Conservation (phyloP, 345 rosid genomes). For the Abelmoschus esculentus region DNA sequence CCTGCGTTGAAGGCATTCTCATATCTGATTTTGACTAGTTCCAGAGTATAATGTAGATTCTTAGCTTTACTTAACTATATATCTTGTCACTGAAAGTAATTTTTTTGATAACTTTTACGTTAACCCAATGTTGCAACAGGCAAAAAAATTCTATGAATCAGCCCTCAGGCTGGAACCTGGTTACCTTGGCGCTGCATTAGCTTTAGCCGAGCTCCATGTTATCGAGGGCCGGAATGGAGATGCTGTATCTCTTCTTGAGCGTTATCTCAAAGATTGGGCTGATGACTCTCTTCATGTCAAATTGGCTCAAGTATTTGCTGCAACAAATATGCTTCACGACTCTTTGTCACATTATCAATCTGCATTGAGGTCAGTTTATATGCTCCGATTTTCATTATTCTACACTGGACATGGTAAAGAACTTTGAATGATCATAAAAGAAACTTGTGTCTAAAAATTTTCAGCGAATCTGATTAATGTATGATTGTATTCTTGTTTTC, state of each 20-base stretch:
- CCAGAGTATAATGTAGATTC: background rate
- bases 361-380: constrained; percentile 56
- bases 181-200: constrained; percentile 92
- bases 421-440: background rate
- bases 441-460: background rate
- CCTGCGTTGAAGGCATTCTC: background rate
- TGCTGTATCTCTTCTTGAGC: constrained; percentile 88
- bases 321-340: constrained; percentile 77
- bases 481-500: constrained; percentile 10
- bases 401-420: background rate
- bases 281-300: constrained; percentile 97
- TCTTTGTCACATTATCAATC: constrained; percentile 85
- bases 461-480: constrained; percentile 6
- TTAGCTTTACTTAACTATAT: background rate
- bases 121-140: constrained; percentile 38
- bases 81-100: background rate
- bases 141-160: constrained; percentile 91
- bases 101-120: constrained; percentile 13
- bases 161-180: constrained; percentile 92
- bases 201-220: constrained; percentile 88
- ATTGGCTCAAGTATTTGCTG: constrained; percentile 92
- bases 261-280: constrained; percentile 95
- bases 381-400: constrained; percentile 8
- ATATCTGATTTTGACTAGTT: too few relatives aligned
- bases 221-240: constrained; percentile 88